Conservation (phyloP, 2,329 filamentous ascomycete genomes). For the Hypoxylon sp. region DNA sequence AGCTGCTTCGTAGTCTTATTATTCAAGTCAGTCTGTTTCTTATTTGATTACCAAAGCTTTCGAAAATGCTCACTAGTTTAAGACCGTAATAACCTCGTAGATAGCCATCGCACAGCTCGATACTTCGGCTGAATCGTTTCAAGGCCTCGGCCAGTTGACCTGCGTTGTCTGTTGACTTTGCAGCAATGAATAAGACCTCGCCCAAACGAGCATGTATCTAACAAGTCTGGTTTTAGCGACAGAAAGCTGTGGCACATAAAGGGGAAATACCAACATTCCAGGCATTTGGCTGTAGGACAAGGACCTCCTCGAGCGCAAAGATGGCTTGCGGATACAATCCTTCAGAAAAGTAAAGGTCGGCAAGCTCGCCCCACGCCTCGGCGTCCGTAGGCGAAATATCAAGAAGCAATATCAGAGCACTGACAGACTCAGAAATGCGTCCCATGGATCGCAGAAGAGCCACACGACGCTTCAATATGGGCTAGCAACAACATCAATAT, state of each 20-base stretch:
- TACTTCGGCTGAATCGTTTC: constrained; percentile 88
- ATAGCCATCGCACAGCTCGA: constrained; percentile 95
- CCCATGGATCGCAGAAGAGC: constrained; percentile 83
- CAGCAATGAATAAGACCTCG: constrained; percentile 83
- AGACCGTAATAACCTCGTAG: constrained; percentile 93
- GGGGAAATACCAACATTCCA: constrained; percentile 83
- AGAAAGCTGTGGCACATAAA: constrained; percentile 14
- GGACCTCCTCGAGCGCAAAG: constrained; percentile 90
- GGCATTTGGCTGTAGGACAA: constrained; percentile 88
- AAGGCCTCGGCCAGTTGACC: constrained; percentile 79
- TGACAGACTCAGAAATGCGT: constrained; percentile 79
- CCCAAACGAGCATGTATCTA: constrained; percentile 90
- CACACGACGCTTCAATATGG: constrained; percentile 86
- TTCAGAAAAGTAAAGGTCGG: constrained; percentile 86
- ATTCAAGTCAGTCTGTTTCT: constrained; percentile 47
- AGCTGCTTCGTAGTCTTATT: constrained; percentile 66
- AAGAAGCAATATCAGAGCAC: constrained; percentile 80
- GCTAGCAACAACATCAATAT: constrained; percentile 62
- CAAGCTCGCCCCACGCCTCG: constrained; percentile 93
- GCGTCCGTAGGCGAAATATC: constrained; percentile 90
- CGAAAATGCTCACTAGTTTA: constrained; percentile 73
- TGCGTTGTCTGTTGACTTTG: constrained; percentile 62
- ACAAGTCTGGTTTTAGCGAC: constrained; percentile 50
- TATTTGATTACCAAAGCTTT: background rate
- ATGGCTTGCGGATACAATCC: constrained; percentile 86